Percentiles rank a stretch among this genome's conserved stretches.
Evolutionary conservation across 139 green algal genomes (phyloP).

Genomic region (Picochlorum sp.): DNA sequence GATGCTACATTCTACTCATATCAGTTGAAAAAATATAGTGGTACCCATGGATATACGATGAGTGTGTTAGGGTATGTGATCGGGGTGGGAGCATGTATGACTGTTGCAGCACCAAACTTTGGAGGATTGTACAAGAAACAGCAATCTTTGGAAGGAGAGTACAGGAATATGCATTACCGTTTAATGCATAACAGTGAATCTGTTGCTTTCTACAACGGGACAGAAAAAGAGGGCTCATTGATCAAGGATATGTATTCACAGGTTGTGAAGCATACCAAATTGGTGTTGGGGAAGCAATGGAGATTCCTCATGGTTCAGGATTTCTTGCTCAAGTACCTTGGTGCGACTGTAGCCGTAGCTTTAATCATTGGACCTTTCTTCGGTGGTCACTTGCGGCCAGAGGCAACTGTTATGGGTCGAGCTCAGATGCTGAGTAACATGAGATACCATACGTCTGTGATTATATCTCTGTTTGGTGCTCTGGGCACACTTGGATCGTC

Average conservation of each 20-base stretch:
- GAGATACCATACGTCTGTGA: slow-evolving; percentile 71
- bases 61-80: slow-evolving; percentile 57
- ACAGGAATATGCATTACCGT: slow-evolving; percentile 38
- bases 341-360: slow-evolving; percentile 59
- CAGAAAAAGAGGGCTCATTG: slow-evolving; percentile 35
- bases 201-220: slow-evolving; percentile 50
- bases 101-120: slow-evolving; percentile 47
- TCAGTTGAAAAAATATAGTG: slow-evolving; percentile 44
- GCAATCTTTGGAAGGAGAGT: slow-evolving; percentile 35
- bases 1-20: slow-evolving; percentile 57
- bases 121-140: slow-evolving; percentile 48
- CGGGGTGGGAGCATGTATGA: slow-evolving; percentile 37
- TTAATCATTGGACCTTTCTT: slow-evolving; percentile 83
- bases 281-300: slow-evolving; percentile 53
- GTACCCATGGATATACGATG: slow-evolving; percentile 54
- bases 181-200: slow-evolving; percentile 45
- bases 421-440: slow-evolving; percentile 68
- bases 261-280: slow-evolving; percentile 26
- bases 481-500: slow-evolving; percentile 49
- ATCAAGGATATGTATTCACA: slow-evolving; percentile 29
- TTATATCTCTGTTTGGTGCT: slow-evolving; percentile 60
- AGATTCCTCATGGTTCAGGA: slow-evolving; percentile 62
- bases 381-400: slow-evolving; percentile 41
- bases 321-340: slow-evolving; percentile 73
- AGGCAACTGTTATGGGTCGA: slow-evolving; percentile 30